Evolutionary conservation across 2,329 filamentous ascomycete genomes (phyloP), one percentile per base, ranked within the genome.

Genomic region (Lecanicillium sp.): DNA sequence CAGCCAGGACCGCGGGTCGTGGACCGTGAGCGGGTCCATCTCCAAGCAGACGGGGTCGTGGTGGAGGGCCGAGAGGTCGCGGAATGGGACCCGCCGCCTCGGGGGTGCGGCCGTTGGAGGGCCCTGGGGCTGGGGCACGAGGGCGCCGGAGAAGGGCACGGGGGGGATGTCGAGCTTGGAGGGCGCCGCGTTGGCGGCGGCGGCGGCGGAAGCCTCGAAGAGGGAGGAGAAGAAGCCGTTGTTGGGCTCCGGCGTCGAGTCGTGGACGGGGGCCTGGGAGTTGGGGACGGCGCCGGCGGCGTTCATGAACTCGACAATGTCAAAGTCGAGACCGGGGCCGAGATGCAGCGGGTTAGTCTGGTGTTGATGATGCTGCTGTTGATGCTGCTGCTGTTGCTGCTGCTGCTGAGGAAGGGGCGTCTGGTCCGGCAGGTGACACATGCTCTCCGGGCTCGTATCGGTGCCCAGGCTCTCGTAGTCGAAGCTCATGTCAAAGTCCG

Each of bases 401-500:
- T 44, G 40, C 5, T 44, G 40, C 3, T 30, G 40, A 14, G 17
- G 26, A 3, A 6, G 10, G n/a, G 37, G 49, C 26, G 48, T 57
- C 58, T 30, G 54, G 51, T 32, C 53, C 53, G 29, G 52, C 40
- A 42, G 5, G 14, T 48, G 47, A 24, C 29, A 32, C 41, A 40
- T 26, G 21, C 33, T 32, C 44, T 65, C 62, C 0, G 64, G 62
- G 49, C 59, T 63, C n/a, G 62, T 59, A 29, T 60, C 56, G 38
- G 55, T 57, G 44, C 60, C 59, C 40, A 65, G 38, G 52, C 55
- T 58, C 47, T 63, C 57, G 24, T 66, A 62, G 47, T 65, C 64
- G 51, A 67, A 65, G 55, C 55, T 53, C 62, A 67, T 62, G 51
- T 67, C 65, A 54, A 67, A 67, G 15, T 65, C 64, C 38, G 60